Evolutionary conservation across 768 basidiomycete species (phyloP), one percentile per base, ranked within the genome.

Genomic region (Tulasnella sp.): DNA sequence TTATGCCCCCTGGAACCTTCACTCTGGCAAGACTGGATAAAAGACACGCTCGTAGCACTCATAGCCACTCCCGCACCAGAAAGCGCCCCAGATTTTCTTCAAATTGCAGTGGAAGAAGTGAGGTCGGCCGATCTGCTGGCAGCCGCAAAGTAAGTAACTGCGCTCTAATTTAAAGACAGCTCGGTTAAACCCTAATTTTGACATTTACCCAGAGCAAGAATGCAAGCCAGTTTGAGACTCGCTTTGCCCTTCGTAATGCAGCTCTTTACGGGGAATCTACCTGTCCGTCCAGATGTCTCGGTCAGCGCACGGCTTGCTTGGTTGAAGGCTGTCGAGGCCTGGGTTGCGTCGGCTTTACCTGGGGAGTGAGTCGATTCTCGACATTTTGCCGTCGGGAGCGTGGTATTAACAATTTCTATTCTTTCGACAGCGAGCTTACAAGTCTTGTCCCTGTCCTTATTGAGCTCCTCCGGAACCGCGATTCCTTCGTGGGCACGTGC

Each of bases 41-140:
- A 91, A 44, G 86, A 87, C 0, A 90, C 90, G 46, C 86, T 93
- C 5, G 87, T 89, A 1, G 85, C 87, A 1, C 88, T 96, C 79
- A 91, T 91, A 0, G 85, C 83, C 16, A 86, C 87, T 7, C 83
- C 89, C 0, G 61, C 61, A 15, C 84, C 88, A 0, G 91, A 92
- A 79, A 83, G 87, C 73, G 84, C 92, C 18, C 88, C 93, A 57
- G 92, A 94, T 79, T 93, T 93, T 83, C 86, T 96, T 51, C 88
- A 90, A 20, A 95, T 96, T 61, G 92, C 90, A 0, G 93, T 93
- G 2, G 94, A 96, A 81, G 95, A 98, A 82, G 87, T 94, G 9
- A 87, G 87, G 29, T 87, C 88, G 35, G 92, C 93, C 13, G 94
- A 95, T 83, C 84, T 97, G 75, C 82, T 94, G 46, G 90, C 91